Percentiles rank a stretch among this genome's conserved stretches.
Evolutionary conservation across 257 asterid genomes (phyloP).

Genomic region (Knoxia roxburghii): DNA sequence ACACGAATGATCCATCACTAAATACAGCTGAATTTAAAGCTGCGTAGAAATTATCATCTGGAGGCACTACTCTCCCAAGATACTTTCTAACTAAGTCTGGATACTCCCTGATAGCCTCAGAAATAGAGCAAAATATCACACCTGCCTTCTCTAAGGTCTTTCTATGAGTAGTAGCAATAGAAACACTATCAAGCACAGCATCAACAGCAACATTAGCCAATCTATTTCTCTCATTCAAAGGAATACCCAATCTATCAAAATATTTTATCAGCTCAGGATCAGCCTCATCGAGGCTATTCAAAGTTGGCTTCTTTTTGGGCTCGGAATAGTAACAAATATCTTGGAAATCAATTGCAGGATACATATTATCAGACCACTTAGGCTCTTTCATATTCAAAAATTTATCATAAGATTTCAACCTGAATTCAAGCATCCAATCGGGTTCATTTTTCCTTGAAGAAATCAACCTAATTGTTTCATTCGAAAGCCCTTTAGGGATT

Average conservation of each 20-base stretch:
- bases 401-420: slow-evolving; percentile 70
- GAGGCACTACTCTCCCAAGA: slow-evolving; percentile 79
- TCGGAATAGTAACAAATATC: slow-evolving; percentile 73
- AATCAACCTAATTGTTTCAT: slow-evolving; percentile 75
- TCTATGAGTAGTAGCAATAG: slow-evolving; percentile 90
- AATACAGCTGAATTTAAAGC: slow-evolving; percentile 88
- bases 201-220: slow-evolving; percentile 95
- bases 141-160: slow-evolving; percentile 77
- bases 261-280: slow-evolving; percentile 76
- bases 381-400: slow-evolving; percentile 75
- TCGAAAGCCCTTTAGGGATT: slow-evolving; percentile 77
- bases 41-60: slow-evolving; percentile 80
- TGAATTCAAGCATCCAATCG: slow-evolving; percentile 85
- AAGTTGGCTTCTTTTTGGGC: slow-evolving; percentile 83
- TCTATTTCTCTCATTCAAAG: slow-evolving; percentile 78
- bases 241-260: slow-evolving; percentile 81
- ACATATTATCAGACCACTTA: slow-evolving; percentile 80
- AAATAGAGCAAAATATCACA: slow-evolving; percentile 88
- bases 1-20: slow-evolving; percentile 97
- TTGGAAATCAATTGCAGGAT: slow-evolving; percentile 73
- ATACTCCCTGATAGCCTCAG: slow-evolving; percentile 82
- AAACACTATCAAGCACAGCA: slow-evolving; percentile 92
- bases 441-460: slow-evolving; percentile 66
- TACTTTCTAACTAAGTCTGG: slow-evolving; percentile 75
- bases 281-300: slow-evolving; percentile 85